Percentiles rank a stretch among this genome's conserved stretches.
Conservation (phyloP, 73 alveolate genomes). For the Paramecium primaurelia region DNA sequence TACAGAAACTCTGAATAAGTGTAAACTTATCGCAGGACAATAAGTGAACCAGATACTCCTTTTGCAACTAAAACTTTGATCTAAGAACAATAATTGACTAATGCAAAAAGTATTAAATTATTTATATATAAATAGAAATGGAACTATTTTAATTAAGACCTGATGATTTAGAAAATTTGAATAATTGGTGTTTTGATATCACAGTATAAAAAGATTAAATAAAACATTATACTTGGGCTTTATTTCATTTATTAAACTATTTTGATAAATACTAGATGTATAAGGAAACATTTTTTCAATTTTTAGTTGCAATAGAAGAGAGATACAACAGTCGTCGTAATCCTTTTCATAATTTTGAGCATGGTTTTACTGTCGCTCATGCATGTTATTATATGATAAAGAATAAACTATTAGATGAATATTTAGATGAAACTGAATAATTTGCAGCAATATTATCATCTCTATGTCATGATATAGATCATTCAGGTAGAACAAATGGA, state of each 20-base stretch:
- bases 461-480: constrained; percentile 62
- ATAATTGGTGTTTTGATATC: constrained; percentile 42
- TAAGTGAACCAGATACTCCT: not conserved
- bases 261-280: constrained; percentile 36
- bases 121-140: not conserved
- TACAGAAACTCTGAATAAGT: not conserved
- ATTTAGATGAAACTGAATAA: constrained; percentile 47
- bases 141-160: constrained; percentile 35
- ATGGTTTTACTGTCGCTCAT: constrained; percentile 65
- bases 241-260: constrained; percentile 45
- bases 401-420: constrained; percentile 11
- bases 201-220: not conserved
- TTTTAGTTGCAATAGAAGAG: constrained; percentile 37
- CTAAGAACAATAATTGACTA: constrained; percentile 2
- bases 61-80: constrained; percentile 11
- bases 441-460: constrained; percentile 59
- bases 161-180: constrained; percentile 32
- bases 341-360: constrained; percentile 67
- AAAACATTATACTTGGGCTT: constrained; percentile 39
- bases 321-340: constrained; percentile 53
- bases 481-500: constrained; percentile 63
- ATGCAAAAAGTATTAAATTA: constrained; percentile 16
- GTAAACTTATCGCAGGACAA: not conserved
- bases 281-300: constrained; percentile 47
- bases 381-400: constrained; percentile 49